Evolutionary conservation across 2,329 filamentous ascomycete species (phyloP).

Genomic region (Colletotrichum noveboracense): DNA sequence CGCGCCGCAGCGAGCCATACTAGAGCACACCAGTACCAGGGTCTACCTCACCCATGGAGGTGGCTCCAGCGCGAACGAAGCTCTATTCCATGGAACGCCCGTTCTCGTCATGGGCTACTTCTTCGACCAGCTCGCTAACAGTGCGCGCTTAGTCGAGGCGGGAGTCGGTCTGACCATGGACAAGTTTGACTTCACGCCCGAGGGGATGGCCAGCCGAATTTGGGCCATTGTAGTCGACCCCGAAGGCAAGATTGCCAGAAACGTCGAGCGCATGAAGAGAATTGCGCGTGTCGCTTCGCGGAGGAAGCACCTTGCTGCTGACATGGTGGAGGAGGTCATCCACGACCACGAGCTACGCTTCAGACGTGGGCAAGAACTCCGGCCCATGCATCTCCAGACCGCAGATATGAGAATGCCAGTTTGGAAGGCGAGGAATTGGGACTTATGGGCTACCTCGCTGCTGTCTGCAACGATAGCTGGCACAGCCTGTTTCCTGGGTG

Average conservation of each 20-base stretch:
- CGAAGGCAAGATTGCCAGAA: slow-evolving; percentile 33
- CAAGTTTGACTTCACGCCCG: slow-evolving; percentile 38
- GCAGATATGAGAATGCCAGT: slow-evolving; percentile 43
- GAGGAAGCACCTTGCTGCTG: slow-evolving; percentile 41
- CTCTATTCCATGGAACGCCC: slow-evolving; percentile 41
- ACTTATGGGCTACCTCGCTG: background rate
- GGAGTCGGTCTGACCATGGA: slow-evolving; percentile 40
- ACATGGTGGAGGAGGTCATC: slow-evolving; percentile 46
- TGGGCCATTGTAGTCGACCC: slow-evolving; percentile 31
- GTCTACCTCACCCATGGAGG: slow-evolving; percentile 48
- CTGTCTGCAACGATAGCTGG: background rate
- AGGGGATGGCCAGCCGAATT: slow-evolving; percentile 34
- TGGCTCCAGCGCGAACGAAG: slow-evolving; percentile 45
- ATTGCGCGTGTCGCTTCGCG: slow-evolving; percentile 41
- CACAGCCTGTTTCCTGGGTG: background rate
- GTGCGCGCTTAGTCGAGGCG: slow-evolving; percentile 34
- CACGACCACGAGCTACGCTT: slow-evolving; percentile 38
- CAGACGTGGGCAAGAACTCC: slow-evolving; percentile 26
- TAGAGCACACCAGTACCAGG: slow-evolving; percentile 35
- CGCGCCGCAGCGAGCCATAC: slow-evolving; percentile 45
- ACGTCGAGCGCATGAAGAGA: slow-evolving; percentile 39
- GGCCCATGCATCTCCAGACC: slow-evolving; percentile 48
- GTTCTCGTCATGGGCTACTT: slow-evolving; percentile 42
- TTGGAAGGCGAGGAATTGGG: slow-evolving; percentile 11
- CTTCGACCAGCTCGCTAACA: slow-evolving; percentile 47